These are phyloP conservation scores for Suhomyces canberraensis DNA, from an alignment of 805 yeast genomes.

Conservation along the genomic window DNA sequence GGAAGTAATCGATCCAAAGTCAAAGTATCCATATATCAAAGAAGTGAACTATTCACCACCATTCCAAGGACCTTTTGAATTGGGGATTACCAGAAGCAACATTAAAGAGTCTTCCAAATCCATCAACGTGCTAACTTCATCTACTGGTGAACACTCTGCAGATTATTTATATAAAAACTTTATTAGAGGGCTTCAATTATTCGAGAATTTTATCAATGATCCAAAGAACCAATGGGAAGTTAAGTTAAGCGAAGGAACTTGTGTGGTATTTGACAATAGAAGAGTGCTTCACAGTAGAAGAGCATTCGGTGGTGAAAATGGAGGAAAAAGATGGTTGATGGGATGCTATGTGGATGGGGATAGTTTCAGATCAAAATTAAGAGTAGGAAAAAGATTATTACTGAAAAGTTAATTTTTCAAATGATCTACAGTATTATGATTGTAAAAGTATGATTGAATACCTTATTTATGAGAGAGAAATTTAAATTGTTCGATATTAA, in stretches of 20 bases:
- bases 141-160: slow-evolving; percentile 37
- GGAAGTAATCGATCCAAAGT: slow-evolving; percentile 13
- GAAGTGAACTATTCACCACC: slow-evolving; percentile 78
- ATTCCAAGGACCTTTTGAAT: slow-evolving; percentile 75
- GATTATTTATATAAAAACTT: slow-evolving; percentile 49
- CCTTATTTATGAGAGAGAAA: too few relatives aligned
- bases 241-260: slow-evolving; percentile 55
- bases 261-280: slow-evolving; percentile 69
- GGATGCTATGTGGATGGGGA: slow-evolving; percentile 77
- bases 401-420: neutral
- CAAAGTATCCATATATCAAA: slow-evolving; percentile 34
- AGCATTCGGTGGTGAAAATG: slow-evolving; percentile 39
- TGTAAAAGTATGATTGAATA: too few relatives aligned
- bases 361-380: slow-evolving; percentile 58
- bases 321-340: slow-evolving; percentile 64
- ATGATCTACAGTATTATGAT: too few relatives aligned
- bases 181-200: slow-evolving; percentile 53
- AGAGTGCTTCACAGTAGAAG: slow-evolving; percentile 65
- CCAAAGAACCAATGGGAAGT: slow-evolving; percentile 53
- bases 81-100: slow-evolving; percentile 42
- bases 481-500: too few relatives aligned
- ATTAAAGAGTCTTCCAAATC: slow-evolving; percentile 6
- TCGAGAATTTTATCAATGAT: slow-evolving; percentile 55
- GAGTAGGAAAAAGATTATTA: slow-evolving; percentile 17
- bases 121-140: slow-evolving; percentile 5